Conservation (phyloP, 1,284 basidiomycete genomes). For the Marasmius oreades region DNA sequence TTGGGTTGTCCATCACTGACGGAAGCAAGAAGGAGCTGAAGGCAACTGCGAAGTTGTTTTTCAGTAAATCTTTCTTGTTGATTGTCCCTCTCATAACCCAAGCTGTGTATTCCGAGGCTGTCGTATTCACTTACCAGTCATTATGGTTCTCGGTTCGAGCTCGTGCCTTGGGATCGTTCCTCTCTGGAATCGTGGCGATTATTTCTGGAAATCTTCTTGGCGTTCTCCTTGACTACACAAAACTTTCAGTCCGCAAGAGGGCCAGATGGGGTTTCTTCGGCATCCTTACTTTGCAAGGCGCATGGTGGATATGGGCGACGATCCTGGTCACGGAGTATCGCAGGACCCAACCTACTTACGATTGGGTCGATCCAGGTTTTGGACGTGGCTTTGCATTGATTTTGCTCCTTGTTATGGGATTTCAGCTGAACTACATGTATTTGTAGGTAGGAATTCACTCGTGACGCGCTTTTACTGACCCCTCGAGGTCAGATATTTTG, state of each 20-base stretch:
- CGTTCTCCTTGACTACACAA: constrained; percentile 7
- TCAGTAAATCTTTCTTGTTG: constrained; percentile 9
- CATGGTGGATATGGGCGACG: constrained; percentile 11
- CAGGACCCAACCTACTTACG: constrained; percentile 9
- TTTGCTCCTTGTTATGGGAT: constrained; percentile 7
- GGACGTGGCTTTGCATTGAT: constrained; percentile 13
- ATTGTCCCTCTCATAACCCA: constrained; percentile 12
- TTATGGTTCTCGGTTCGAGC: constrained; percentile 17
- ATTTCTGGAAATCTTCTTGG: constrained; percentile 15
- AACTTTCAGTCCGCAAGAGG: constrained; percentile 7
- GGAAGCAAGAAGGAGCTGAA: constrained; percentile 6
- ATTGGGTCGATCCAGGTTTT: constrained; percentile 15
- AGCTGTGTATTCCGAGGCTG: constrained; percentile 11
- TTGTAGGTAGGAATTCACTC: constrained; percentile 4
- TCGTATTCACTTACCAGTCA: constrained; percentile 15
- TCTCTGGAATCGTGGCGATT: constrained; percentile 14
- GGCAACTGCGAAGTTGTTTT: constrained; percentile 10
- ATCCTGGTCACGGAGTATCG: constrained; percentile 8
- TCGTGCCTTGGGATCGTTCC: constrained; percentile 17
- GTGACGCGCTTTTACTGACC: neutral
- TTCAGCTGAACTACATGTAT: constrained; percentile 6
- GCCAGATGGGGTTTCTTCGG: constrained; percentile 11
- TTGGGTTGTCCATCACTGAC: constrained; percentile 3
- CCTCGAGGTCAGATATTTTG: constrained; percentile 5
- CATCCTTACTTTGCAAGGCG: constrained; percentile 11